phyloP scores from a whole-genome alignment of 2,329 filamentous ascomycete genomes.

The Passalora sequoiae region DNA sequence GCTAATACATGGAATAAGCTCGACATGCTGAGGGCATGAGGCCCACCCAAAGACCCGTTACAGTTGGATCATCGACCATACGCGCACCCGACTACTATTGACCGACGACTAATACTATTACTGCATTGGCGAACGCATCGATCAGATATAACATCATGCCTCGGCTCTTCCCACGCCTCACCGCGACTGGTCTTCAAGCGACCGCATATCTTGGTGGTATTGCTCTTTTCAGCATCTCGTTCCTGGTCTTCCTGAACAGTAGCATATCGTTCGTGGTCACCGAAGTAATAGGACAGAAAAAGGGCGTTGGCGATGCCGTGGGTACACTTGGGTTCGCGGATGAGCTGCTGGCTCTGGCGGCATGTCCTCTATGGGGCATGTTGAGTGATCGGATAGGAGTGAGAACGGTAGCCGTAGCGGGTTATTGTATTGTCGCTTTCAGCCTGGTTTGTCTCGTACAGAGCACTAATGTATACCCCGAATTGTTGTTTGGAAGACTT shows the following conservation, averaged over 20 bases:
- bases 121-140: neutral
- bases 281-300: constrained; percentile 69
- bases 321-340: constrained; percentile 81
- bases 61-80: neutral
- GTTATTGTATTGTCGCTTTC: constrained; percentile 75
- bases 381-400: constrained; percentile 73
- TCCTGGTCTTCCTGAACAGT: constrained; percentile 85
- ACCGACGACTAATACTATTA: neutral
- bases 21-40: constrained; percentile 2
- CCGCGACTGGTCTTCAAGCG: constrained; percentile 53
- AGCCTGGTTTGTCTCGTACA: constrained; percentile 78
- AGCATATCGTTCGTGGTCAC: constrained; percentile 80
- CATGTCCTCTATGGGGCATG: constrained; percentile 75
- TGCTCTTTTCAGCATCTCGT: constrained; percentile 80
- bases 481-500: constrained; percentile 75
- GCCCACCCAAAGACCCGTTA: neutral
- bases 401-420: constrained; percentile 58
- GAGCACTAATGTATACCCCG: constrained; percentile 79
- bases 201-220: constrained; percentile 74
- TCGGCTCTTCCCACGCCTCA: constrained; percentile 40
- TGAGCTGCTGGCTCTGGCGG: constrained; percentile 73
- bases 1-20: constrained; percentile 8
- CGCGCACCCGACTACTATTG: neutral
- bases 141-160: constrained; percentile 17
- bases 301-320: constrained; percentile 71